Base-by-base conservation (phyloP, 345 rosid genomes). In the Pistacia vera region DNA sequence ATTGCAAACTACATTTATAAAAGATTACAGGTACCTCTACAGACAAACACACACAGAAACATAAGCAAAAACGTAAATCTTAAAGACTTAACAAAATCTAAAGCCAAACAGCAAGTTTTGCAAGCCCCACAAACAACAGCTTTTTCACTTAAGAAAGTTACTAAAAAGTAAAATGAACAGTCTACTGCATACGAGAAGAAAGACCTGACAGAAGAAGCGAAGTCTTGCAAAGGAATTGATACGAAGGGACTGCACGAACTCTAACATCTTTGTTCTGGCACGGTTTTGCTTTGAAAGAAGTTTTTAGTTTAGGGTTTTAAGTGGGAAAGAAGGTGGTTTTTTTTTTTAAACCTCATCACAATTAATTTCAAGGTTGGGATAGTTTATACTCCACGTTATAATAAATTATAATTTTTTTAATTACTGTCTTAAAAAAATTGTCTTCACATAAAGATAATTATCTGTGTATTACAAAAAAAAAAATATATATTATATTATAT, bases 221-320 rank as follows among this genome's bases (percentile, higher is more conserved):
- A 28, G 3, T 18, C 49, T 22, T 51, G 18, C 5, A 11, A 36
- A 51, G 58, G 69, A 63, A 63, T 3, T 73, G 76, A 63, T 49
- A 51, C 70, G 77, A 60, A 72, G 48, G 52, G 71, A 49, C n/a
- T 59, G 72, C 49, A 65, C 72, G 28, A 62, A 60, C 30, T 36
- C 51, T n/a, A 12, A 38, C 75, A 72, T 72, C 28, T 62, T 59
- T 60, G 14, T 5, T 51, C 11, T 17, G 3, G 0, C 3, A 54
- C 72, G 11, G 61, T 36, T 57, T 70, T 49, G 4, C 20, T 66
- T 28, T 25, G 61, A 70, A 33, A 9, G 62, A 33, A 35, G 17
- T 17, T 17, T 5, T 2, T 4, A 20, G 22, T 48, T 61, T 71
- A 65, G 77, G 83, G 83, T 58, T 25, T 22, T 22, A 22, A 22